Base-by-base conservation (phyloP, 805 yeast genomes). In the Candida tallmaniae region DNA sequence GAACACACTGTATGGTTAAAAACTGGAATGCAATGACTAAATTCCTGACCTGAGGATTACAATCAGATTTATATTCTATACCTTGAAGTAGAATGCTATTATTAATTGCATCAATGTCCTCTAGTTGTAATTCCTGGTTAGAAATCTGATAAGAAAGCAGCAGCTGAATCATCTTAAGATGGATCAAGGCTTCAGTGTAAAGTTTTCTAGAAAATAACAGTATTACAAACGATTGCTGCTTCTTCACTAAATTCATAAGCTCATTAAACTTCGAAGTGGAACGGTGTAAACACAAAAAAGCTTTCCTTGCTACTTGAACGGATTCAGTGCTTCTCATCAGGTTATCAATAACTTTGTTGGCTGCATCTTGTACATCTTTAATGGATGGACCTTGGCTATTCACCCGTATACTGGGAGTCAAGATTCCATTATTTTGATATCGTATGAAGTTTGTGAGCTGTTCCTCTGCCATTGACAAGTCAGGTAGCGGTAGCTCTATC, bases 211-310 rank as follows among this genome's bases (percentile, higher is more conserved):
- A 34, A n/a, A 34, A 35, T 7, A 42, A 21, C 28, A 47, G 46
- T 11, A 60, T 47, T 5, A 58, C 40, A 33, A 51, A 55, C 2
- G 47, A 36, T 29, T 60, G 62, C 35, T 60, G 62, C 20, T 45
- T 49, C 29, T 51, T 51, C 12, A 56, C 33, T n/a, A 47, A 36
- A 10, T 44, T 38, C 8, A 36, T 13, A 6, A 33, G 25, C 11
- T 40, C 44, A 16, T 33, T 30, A 3, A 31, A 9, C 12, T 31
- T 18, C 4, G n/a, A 12, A 4, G 4, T 5, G 12, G 22, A 18
- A 13, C 27, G 27, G 34, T 44, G 42, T 23, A 39, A 30, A 23
- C 36, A 42, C 4, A 26, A 4, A 16, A 42, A 42, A 5, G 36
- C 46, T 26, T 36, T 37, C 10, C 13, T 4, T 4, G 34, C 18